Percentiles rank a stretch among this genome's conserved stretches.
phyloP scores from a whole-genome alignment of 768 basidiomycete species.

The Mycena floridula region DNA sequence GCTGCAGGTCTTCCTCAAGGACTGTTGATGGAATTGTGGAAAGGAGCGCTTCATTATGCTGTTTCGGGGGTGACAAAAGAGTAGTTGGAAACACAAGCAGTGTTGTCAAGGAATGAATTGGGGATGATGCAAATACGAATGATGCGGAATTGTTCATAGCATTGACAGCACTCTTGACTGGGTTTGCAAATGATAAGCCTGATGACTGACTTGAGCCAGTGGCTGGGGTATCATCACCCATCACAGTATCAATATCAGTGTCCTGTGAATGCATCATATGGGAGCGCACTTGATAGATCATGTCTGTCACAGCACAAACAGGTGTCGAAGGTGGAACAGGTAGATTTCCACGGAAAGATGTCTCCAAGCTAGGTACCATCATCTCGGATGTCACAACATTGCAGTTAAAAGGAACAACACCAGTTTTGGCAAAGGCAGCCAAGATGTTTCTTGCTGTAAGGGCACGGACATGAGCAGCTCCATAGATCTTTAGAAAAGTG shows the following conservation, averaged over 20 bases:
- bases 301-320: conserved; percentile 12
- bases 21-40: not conserved
- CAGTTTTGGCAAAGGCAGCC: conserved; percentile 16
- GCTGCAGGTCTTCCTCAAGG: conserved; percentile 4
- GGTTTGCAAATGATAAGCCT: not conserved
- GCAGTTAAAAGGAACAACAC: conserved; percentile 15
- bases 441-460: conserved; percentile 9
- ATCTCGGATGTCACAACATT: conserved; percentile 15
- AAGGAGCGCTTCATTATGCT: not conserved
- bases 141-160: not conserved
- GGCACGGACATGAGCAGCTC: conserved; percentile 5
- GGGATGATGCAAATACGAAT: not conserved
- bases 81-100: not conserved
- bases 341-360: conserved; percentile 11
- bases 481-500: conserved; percentile 22
- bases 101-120: not conserved
- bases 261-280: not conserved
- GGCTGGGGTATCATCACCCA: too few species aligned
- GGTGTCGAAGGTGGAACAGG: conserved; percentile 18
- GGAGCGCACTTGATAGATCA: conserved; percentile 5
- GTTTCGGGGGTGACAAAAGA: not conserved
- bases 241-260: not conserved
- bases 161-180: not conserved
- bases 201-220: too few species aligned
- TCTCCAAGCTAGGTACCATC: conserved; percentile 18